A percentile compares a stretch with the other conserved stretches of the same genome.
Conservation (phyloP, 495 filamentous ascomycete species). For the Parathielavia hyrcaniae region DNA sequence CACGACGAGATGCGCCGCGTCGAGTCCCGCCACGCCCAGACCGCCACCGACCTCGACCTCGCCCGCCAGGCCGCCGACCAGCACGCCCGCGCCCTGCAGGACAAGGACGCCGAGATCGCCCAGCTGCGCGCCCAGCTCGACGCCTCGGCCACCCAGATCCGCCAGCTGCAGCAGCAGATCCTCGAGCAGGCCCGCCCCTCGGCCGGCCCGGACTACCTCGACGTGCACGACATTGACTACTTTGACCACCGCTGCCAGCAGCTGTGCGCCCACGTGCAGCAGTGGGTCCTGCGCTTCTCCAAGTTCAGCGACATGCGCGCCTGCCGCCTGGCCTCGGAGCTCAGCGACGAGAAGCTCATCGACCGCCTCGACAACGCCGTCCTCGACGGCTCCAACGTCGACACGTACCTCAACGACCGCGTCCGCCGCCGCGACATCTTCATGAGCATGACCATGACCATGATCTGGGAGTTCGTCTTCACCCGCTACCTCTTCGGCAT, state of each 20-base stretch:
- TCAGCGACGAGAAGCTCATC: constrained; percentile 81
- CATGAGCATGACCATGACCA: constrained; percentile 94
- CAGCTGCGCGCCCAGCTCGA: constrained; percentile 73
- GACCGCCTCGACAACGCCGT: constrained; percentile 89
- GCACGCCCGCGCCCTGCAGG: constrained; percentile 59
- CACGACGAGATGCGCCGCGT: constrained; percentile 55
- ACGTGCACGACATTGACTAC: constrained; percentile 81
- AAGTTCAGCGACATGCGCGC: constrained; percentile 86
- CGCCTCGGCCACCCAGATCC: constrained; percentile 68
- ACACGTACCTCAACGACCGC: constrained; percentile 76
- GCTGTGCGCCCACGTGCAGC: constrained; percentile 86
- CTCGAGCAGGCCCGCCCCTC: constrained; percentile 37
- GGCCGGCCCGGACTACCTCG: constrained; percentile 69
- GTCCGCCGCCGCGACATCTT: constrained; percentile 84
- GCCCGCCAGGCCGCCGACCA: constrained; percentile 50
- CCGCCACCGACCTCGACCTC: constrained; percentile 58
- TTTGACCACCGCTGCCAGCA: constrained; percentile 91
- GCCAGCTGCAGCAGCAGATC: constrained; percentile 76
- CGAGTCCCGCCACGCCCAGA: constrained; percentile 49
- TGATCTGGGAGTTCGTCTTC: constrained; percentile 98
- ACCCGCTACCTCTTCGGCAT: constrained; percentile 96
- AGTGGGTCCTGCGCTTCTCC: constrained; percentile 94
- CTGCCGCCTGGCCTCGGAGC: constrained; percentile 71
- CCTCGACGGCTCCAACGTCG: constrained; percentile 86
- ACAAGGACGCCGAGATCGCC: constrained; percentile 73